Conservation (phyloP, 2,329 filamentous ascomycete genomes). For the Fusarium nodosum region DNA sequence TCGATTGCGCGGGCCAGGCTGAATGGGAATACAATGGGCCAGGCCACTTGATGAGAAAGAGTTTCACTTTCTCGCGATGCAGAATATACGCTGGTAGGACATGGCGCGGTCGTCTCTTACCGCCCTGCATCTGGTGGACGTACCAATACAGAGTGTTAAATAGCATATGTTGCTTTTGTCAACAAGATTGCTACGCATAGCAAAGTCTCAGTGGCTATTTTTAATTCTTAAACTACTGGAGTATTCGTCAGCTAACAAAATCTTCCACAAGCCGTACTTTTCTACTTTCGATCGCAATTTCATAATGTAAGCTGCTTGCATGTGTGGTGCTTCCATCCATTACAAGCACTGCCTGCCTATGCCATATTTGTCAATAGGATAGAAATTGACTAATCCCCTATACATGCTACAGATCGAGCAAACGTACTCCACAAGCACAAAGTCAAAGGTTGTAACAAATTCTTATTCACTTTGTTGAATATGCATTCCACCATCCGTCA, state of each 20-base stretch:
- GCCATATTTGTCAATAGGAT: not conserved
- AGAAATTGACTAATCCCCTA: not conserved
- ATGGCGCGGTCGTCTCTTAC: not conserved
- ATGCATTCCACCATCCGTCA: not conserved
- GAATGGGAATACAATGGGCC: not conserved
- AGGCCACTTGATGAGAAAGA: not conserved
- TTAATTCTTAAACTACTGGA: not conserved
- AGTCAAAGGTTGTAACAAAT: not conserved
- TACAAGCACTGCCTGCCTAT: not conserved
- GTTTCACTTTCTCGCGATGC: not conserved
- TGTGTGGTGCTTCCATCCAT: not conserved
- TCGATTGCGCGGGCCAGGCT: not conserved
- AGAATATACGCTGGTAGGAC: not conserved
- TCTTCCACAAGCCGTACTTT: not conserved
- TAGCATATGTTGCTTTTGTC: slow-evolving; percentile 1
- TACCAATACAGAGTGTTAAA: not conserved
- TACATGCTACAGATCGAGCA: not conserved
- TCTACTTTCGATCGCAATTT: not conserved
- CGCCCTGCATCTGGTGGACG: not conserved
- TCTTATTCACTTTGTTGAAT: not conserved
- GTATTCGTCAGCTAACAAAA: not conserved
- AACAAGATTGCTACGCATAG: not conserved
- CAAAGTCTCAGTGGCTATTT: not conserved
- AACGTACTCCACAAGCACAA: not conserved
- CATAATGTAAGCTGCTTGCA: not conserved